Evolutionary conservation across 2,329 filamentous ascomycete species (phyloP), one percentile per base, ranked within the genome.

Genomic region (Hymenotorrendiella dingleyae): DNA sequence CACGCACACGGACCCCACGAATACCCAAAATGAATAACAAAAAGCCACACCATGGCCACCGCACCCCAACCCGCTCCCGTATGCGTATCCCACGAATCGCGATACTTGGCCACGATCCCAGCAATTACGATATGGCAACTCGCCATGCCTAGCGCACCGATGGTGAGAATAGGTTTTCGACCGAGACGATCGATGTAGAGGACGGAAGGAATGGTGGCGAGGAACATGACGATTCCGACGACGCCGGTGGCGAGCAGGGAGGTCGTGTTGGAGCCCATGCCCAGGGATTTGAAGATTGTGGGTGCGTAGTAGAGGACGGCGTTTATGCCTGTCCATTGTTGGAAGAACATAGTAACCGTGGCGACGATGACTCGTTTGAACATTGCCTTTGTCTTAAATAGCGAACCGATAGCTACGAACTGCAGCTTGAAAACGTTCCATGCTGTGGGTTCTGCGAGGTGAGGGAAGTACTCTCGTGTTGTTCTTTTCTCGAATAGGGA

Each of bases 401-500:
- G 68, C 10, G 76, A 77, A 6, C 66, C 71, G 47, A 83, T 79
- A 6, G 80, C 78, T 2, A 86, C 74, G 47, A 81, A 86, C 54
- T 86, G 81, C 6, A 85, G 67, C 63, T 79, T 84, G 56, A 80
- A 74, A n/a, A 65, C 72, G 59, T 84, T 82, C 75, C 71, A 74
- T 1, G 68, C 64, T 0, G 77, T 84, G 38, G 71, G 70, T 45
- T 80, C 71, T 2, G 71, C 67, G 11, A 85, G 66, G 24, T 82
- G 68, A 0, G 84, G 85, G 61, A 85, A 88, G 19, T 80, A 70
- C 48, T 84, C 80, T 0, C 76, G 74, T 8, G 82, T 70, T 1
- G 77, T 78, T 24, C 79, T 75, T 64, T 89, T 86, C 63, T 91
- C 85, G 52, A 91, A 93, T 14, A 85, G 62, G 0, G 79, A 82